A percentile compares a stretch with the other conserved stretches of the same genome.
Conservation (phyloP, 1,284 basidiomycete species). For the Vanrija humicola region DNA sequence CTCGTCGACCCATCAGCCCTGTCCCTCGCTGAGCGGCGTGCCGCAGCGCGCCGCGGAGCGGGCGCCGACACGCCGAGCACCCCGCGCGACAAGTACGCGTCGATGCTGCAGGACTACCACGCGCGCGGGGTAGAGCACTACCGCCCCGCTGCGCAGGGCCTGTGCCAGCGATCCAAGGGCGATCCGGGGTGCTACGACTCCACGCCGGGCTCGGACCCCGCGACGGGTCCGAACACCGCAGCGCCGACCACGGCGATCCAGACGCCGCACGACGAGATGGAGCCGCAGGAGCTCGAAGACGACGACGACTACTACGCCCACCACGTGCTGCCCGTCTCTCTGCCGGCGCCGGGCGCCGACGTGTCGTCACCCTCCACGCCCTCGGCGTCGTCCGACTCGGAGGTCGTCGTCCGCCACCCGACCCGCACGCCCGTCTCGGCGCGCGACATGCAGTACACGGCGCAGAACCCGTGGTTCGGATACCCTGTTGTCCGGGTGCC, state of each 20-base stretch:
- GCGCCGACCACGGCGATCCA: background rate
- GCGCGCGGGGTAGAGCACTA: conserved; percentile 31
- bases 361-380: too few relatives aligned
- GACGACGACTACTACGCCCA: too few relatives aligned
- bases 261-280: background rate
- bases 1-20: conserved; percentile 24
- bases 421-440: conserved; percentile 1
- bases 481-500: conserved; percentile 41
- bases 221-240: background rate
- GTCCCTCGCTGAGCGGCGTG: conserved; percentile 16
- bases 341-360: background rate
- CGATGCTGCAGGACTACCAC: conserved; percentile 37
- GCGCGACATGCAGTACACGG: conserved; percentile 12
- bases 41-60: conserved; percentile 4
- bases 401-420: background rate
- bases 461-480: conserved; percentile 47
- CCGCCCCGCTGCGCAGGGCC: background rate
- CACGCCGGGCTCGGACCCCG: background rate
- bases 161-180: background rate
- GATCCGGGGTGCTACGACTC: background rate
- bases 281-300: background rate
- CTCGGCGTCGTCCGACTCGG: too few relatives aligned
- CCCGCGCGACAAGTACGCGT: conserved; percentile 31
- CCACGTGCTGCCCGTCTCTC: too few relatives aligned
- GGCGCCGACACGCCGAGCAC: conserved; percentile 1